Evolutionary conservation across 2,329 filamentous ascomycete species (phyloP).

Genomic region (Pseudogymnoascus verrucosus): DNA sequence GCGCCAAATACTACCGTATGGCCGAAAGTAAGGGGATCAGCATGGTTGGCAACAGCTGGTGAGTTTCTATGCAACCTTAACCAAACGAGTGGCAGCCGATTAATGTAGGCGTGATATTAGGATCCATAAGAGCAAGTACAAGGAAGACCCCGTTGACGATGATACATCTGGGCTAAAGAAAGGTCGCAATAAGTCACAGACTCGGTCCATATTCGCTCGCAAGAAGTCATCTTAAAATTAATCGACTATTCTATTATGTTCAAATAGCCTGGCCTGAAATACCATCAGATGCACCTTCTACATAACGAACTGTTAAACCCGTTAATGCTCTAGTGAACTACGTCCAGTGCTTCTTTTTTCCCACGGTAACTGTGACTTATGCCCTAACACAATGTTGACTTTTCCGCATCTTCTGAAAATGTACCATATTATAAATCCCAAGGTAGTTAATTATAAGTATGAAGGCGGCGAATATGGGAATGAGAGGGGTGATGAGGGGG

Average conservation of each 20-base stretch:
- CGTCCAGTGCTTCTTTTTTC: too few species aligned
- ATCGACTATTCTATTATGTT: neutral
- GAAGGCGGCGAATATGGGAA: conserved; percentile 31
- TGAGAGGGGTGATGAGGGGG: conserved; percentile 27
- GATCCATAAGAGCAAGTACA: conserved; percentile 96
- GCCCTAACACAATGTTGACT: too few species aligned
- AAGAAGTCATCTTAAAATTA: conserved; percentile 16
- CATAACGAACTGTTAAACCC: neutral
- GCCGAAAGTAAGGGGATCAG: conserved; percentile 91
- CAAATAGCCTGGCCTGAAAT: neutral
- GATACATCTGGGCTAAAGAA: conserved; percentile 43
- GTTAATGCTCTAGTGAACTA: neutral
- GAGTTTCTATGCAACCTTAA: conserved; percentile 33
- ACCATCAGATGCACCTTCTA: neutral
- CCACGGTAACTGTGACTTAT: neutral
- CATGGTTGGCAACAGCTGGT: conserved; percentile 99
- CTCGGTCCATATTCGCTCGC: conserved; percentile 63
- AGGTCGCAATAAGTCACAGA: conserved; percentile 65
- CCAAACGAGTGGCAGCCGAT: conserved; percentile 13
- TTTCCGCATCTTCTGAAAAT: too few species aligned
- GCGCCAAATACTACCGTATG: conserved; percentile 79
- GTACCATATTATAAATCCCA: too few species aligned
- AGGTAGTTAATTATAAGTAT: conserved; percentile 2
- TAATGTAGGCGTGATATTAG: conserved; percentile 36
- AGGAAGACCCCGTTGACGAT: conserved; percentile 45